phyloP scores from a whole-genome alignment of 305 asterid genomes.

The Fraxinus platypoda region DNA sequence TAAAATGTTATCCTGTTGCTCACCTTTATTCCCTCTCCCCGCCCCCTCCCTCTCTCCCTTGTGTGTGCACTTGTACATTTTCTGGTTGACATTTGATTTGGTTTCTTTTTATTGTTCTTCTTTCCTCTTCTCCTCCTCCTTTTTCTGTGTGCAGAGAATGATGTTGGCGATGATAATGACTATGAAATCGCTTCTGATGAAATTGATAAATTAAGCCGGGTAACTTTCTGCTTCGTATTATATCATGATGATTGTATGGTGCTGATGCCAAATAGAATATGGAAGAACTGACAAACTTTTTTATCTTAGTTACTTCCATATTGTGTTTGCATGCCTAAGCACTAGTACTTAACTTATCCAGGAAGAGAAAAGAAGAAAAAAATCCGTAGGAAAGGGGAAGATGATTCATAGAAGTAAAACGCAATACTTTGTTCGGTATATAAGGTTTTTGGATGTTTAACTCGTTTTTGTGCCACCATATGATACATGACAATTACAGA shows the following conservation, averaged over 20 bases:
- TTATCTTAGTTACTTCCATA: background rate
- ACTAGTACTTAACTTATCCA: background rate
- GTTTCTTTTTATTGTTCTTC: background rate
- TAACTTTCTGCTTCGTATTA: slow-evolving; percentile 17
- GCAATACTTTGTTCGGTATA: slow-evolving; percentile 1
- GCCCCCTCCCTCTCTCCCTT: background rate
- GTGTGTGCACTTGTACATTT: background rate
- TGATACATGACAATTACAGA: slow-evolving; percentile 7
- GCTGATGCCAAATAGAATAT: background rate
- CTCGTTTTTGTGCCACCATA: background rate
- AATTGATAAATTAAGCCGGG: slow-evolving; percentile 24
- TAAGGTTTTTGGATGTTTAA: slow-evolving; percentile 2
- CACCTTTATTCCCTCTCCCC: background rate
- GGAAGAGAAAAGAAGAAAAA: background rate
- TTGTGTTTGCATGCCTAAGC: background rate
- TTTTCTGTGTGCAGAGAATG: slow-evolving; percentile 40
- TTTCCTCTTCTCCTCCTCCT: background rate
- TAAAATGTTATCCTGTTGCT: slow-evolving; percentile 3
- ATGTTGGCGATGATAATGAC: slow-evolving; percentile 26
- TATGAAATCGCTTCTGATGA: slow-evolving; percentile 25
- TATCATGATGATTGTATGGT: background rate
- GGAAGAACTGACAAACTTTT: background rate
- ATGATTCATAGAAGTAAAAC: background rate
- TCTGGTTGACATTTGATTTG: background rate
- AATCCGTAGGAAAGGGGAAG: background rate